Evolutionary conservation across 805 yeast genomes (phyloP), one percentile per base, ranked within the genome.

Genomic region (Kuraishia cidri): DNA sequence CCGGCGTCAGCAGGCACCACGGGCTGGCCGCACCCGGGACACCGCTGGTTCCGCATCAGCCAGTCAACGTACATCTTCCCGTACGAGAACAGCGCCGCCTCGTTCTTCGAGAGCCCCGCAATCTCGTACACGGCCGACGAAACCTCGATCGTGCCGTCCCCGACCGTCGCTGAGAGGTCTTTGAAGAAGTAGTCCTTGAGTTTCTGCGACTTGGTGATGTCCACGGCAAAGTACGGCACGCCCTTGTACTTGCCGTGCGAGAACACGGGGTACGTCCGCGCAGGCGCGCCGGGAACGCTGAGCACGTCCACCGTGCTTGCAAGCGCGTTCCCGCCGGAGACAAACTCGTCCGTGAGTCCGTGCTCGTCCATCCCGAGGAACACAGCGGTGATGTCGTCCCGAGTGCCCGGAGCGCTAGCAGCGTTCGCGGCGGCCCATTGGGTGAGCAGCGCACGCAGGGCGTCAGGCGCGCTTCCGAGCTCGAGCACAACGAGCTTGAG

Each of bases 11-110:
- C 63, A 2, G 84, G 78, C 10, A 73, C 60, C 11, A 75, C 73
- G 26, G 52, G 56, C 1, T 67, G 48, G 1, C 95, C 97, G 60
- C 97, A 90, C 0, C 92, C 90, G 5, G 90, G 88, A 50, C 97
- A 90, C 55, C 68, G 80, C 36, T 66, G 63, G 47, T 81, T 82
- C 33, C 85, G 73, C 34, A 58, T 54, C 30, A 83, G 62, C 96
- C 97, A 90, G 54, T 88, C 95, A 34, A 87, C 48, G 48, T 76
- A 82, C 77, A 82, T 85, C 37, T 79, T 74, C 0, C 84, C 90
- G 48, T 88, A 92, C 3, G 94, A 79, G 41, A 73, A 79, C 15
- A 86, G 50, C 3, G 85, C 73, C 1, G 86, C 80, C 32, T 79
- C 81, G 32, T 44, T 49, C 37, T 43, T 43, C 9, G 47, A 24